phyloP scores from a whole-genome alignment of 306 rosid genomes.

The Astragalus membranaceus region DNA sequence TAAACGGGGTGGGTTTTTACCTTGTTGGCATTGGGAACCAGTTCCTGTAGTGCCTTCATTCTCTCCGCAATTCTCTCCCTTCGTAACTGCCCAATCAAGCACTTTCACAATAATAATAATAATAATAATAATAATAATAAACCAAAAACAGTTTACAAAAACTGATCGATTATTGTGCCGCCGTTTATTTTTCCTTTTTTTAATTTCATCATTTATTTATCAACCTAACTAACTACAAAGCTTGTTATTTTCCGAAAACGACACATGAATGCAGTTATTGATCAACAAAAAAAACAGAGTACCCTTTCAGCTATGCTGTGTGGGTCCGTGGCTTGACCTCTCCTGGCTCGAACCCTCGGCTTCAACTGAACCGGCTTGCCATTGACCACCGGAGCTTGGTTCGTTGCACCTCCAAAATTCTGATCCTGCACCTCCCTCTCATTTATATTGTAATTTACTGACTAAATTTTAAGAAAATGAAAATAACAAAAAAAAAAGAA shows the following conservation, averaged over 20 bases:
- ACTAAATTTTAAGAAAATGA: too few relatives aligned
- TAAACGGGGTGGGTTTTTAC: constrained; percentile 22
- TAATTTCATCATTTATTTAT: neutral
- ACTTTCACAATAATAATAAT: too few relatives aligned
- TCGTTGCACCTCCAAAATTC: constrained; percentile 43
- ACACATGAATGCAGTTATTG: constrained; percentile 7
- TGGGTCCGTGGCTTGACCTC: constrained; percentile 98
- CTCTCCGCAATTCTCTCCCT: constrained; percentile 98
- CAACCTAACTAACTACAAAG: neutral
- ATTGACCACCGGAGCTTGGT: constrained; percentile 33
- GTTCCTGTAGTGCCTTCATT: constrained; percentile 93
- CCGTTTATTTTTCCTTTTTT: neutral
- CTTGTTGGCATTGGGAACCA: constrained; percentile 95
- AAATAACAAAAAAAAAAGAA: too few relatives aligned
- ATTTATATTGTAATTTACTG: too few relatives aligned
- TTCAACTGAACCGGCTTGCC: constrained; percentile 61
- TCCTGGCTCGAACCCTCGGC: constrained; percentile 79
- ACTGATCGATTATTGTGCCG: neutral
- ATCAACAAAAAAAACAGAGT: neutral
- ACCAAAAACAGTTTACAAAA: neutral
- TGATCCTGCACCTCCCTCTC: constrained; percentile 51
- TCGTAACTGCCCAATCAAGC: constrained; percentile 62
- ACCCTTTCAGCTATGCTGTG: constrained; percentile 96
- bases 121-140: too few relatives aligned
- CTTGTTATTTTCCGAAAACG: neutral